Percentiles rank a stretch among this genome's conserved stretches.
These are phyloP conservation scores for Leptographium lundbergii DNA, from an alignment of 2,329 filamentous ascomycete genomes.

Conservation along the genomic window DNA sequence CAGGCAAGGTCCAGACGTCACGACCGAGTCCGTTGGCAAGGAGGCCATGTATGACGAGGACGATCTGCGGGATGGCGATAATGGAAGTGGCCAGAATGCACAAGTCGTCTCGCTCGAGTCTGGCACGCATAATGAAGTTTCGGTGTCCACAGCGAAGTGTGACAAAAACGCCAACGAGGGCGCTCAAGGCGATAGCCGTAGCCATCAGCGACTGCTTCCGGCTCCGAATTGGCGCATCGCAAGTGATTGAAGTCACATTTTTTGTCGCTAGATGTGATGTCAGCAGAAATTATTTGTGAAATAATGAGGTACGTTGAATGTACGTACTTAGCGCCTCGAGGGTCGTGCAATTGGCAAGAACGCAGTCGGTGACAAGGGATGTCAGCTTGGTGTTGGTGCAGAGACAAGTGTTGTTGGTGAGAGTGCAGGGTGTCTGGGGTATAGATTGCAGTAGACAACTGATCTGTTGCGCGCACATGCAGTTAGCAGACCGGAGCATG, in stretches of 20 bases:
- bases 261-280: constrained; percentile 6
- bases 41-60: constrained; percentile 18
- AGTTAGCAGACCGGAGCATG: background rate
- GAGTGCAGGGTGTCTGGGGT: background rate
- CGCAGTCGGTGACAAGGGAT: background rate
- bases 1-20: constrained; percentile 36
- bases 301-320: background rate
- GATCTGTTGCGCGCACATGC: background rate
- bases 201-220: constrained; percentile 20
- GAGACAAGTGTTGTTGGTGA: constrained; percentile 4
- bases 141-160: constrained; percentile 23
- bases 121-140: constrained; percentile 18
- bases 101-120: constrained; percentile 23
- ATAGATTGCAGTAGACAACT: background rate
- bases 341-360: constrained; percentile 5
- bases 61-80: constrained; percentile 15
- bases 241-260: constrained; percentile 15
- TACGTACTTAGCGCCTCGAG: constrained; percentile 4
- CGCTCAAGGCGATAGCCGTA: constrained; percentile 17
- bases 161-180: constrained; percentile 23
- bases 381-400: constrained; percentile 5
- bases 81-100: constrained; percentile 18
- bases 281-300: background rate
- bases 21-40: constrained; percentile 30
- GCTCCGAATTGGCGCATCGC: constrained; percentile 13